Conservation (phyloP, 78 protist genomes). For the Dictyostelium firmibasis region DNA sequence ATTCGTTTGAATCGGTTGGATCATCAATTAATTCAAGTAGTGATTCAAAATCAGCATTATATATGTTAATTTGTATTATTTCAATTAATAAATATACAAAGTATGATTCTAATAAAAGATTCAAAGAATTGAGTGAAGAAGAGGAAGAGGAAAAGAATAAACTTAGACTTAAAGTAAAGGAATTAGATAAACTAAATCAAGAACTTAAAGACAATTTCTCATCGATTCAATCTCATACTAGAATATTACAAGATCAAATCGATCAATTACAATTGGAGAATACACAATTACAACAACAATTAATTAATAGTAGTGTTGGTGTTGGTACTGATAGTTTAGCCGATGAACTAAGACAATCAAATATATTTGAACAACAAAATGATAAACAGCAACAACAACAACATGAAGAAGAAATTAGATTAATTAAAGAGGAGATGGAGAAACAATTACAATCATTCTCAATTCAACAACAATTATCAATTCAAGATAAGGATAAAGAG, state of each 20-base stretch:
- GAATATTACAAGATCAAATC: neutral
- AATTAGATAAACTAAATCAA: neutral
- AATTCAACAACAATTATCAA: neutral
- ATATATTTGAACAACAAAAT: neutral
- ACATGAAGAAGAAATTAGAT: neutral
- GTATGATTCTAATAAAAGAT: constrained; percentile 42
- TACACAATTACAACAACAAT: neutral
- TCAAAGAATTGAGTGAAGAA: constrained; percentile 7
- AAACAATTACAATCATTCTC: neutral
- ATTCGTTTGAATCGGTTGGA: constrained; percentile 48
- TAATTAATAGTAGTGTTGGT: neutral
- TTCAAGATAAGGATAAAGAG: neutral
- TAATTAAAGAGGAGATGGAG: neutral
- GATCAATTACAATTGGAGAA: neutral
- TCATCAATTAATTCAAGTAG: neutral
- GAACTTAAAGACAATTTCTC: neutral
- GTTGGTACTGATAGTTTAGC: neutral
- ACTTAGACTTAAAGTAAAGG: neutral
- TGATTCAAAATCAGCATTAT: constrained; percentile 69
- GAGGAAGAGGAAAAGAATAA: constrained; percentile 14
- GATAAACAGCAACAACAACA: neutral
- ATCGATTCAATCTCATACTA: neutral
- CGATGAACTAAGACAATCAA: constrained; percentile 22
- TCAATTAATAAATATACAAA: constrained; percentile 66
- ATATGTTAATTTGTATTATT: constrained; percentile 64